Evolutionary conservation across 2,329 filamentous ascomycete species (phyloP).

Genomic region (Xenoacremonium recifei): DNA sequence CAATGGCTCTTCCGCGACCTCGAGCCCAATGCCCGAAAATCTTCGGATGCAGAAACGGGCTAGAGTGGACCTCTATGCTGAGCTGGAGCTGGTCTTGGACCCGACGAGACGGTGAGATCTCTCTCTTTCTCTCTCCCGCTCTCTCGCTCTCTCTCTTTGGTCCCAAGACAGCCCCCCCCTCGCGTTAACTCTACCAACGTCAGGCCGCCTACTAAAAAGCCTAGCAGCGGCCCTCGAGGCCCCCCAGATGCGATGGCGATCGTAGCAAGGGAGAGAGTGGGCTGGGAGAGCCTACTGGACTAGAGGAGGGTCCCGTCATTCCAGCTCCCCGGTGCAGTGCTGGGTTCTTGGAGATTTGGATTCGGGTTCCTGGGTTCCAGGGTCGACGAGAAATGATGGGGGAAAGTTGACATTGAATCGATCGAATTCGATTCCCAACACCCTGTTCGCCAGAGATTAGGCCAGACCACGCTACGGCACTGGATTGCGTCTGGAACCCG

Average conservation of each 20-base stretch:
- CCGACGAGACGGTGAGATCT: neutral
- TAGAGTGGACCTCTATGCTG: neutral
- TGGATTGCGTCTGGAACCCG: no score
- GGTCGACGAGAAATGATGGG: constrained; percentile 15
- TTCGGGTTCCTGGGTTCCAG: constrained; percentile 16
- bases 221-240: no score
- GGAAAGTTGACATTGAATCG: constrained; percentile 2
- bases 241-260: no score
- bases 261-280: neutral
- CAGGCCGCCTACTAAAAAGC: no score
- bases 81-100: neutral
- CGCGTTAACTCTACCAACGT: no score
- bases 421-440: constrained; percentile 16
- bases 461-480: no score
- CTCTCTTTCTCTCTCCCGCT: no score
- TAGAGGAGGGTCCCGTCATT: constrained; percentile 17
- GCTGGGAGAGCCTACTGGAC: no score
- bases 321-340: constrained; percentile 19
- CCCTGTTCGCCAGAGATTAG: no score
- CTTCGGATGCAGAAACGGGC: no score
- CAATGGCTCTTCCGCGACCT: neutral
- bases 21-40: neutral
- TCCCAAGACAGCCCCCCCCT: neutral
- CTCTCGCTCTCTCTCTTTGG: neutral
- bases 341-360: neutral